Base-by-base conservation (phyloP, 2,329 filamentous ascomycete genomes). In the Talaromyces sp. region DNA sequence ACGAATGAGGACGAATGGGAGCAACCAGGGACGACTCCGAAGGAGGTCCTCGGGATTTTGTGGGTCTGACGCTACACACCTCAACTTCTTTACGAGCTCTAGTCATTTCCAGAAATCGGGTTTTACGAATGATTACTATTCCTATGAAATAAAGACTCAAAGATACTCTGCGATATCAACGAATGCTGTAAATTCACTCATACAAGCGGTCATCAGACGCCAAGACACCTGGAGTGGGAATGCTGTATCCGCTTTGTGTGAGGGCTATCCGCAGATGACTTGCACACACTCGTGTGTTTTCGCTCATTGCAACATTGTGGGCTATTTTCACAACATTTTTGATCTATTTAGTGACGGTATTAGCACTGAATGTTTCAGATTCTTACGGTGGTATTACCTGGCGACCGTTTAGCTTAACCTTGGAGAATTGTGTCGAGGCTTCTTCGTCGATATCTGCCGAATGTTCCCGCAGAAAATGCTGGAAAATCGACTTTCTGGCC, bases 281-380 rank as follows among this genome's bases (percentile, higher is more conserved):
- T 31, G 39, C 10, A 22, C 14, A 22, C 2, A 64, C 27, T 19
- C 22, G 1, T 13, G 24, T 47, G 14, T 54, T 59, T 33, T 67
- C 49, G 33, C 41, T 47, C 5, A 54, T 9, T 24, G 50, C 43
- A 37, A 67, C 19, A 62, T 65, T 61, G 49, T 59, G 27, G 27
- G 62, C 63, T 33, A 67, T 39, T 35, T 64, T 64, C 2, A 67
- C 22, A 41, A 62, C 49, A 7, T 67, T 65, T 62, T 62, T 67
- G n/a, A 65, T 67, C 62, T 65, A 6, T 27, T 22, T 22, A 7
- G 31, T 59, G 19, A 27, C 24, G 13, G 16, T 66, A 31, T 57
- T 50, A 54, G 27, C 1, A 49, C 4, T 43, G 14, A 64, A 62
- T n/a, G 19, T 19, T 57, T 39, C n/a, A 57, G 16, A 37, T 57